Conservation (phyloP, 805 yeast genomes). For the Lipomyces starkeyi region DNA sequence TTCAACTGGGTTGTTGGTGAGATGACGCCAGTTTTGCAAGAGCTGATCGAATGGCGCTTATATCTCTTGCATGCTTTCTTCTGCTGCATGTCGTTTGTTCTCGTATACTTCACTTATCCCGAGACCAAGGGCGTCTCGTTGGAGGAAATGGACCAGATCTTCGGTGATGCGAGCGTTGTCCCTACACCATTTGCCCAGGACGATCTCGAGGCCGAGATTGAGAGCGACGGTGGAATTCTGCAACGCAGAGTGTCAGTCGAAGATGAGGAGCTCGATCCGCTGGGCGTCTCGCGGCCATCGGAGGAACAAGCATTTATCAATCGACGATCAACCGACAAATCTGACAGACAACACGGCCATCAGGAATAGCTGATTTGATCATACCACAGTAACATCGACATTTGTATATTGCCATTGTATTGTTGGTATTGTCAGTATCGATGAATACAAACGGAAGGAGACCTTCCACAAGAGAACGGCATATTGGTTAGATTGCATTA, state of each 20-base stretch:
- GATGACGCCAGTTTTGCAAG: conserved; percentile 85
- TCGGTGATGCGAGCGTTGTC: conserved; percentile 62
- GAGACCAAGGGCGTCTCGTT: conserved; percentile 88
- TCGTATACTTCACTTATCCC: conserved; percentile 77
- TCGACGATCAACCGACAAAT: background rate
- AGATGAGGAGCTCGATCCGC: conserved; percentile 3
- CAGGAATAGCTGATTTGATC: background rate
- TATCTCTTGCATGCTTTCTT: conserved; percentile 82
- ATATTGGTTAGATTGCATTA: conserved; percentile 3
- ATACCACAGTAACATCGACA: background rate
- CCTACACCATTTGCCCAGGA: conserved; percentile 31
- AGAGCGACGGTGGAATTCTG: conserved; percentile 37
- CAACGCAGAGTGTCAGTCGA: background rate
- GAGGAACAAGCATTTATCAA: conserved; percentile 30
- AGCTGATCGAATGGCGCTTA: conserved; percentile 74
- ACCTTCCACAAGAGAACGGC: background rate
- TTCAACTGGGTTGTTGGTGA: conserved; percentile 92
- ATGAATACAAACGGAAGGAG: background rate
- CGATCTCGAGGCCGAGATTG: conserved; percentile 38
- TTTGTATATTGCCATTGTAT: background rate
- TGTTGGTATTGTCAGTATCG: background rate
- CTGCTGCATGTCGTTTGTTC: conserved; percentile 72
- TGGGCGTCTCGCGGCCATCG: conserved; percentile 10
- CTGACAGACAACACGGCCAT: background rate
- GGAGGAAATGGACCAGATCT: conserved; percentile 91